Percentiles rank a stretch among this genome's conserved stretches.
phyloP scores from a whole-genome alignment of 768 basidiomycete genomes.

The Ramaria rubella region DNA sequence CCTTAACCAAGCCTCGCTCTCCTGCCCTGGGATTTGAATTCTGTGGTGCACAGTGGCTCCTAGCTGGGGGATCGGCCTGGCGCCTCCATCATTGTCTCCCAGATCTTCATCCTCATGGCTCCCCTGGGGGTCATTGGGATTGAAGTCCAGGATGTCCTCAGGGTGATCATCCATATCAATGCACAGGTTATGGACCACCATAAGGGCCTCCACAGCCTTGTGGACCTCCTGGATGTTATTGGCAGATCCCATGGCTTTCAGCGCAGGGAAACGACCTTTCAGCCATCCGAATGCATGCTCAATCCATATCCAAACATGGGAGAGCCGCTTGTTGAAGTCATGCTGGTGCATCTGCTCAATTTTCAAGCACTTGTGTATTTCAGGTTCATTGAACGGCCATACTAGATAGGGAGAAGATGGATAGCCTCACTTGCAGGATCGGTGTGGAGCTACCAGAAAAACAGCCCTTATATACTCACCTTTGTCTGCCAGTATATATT shows the following conservation, averaged over 20 bases:
- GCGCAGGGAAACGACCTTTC: not conserved
- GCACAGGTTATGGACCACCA: not conserved
- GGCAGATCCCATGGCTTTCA: not conserved
- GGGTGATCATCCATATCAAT: not conserved
- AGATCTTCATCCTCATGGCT: not conserved
- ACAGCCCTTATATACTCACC: not conserved
- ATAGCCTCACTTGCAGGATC: not conserved
- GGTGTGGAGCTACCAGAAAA: too few species aligned
- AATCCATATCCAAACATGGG: not conserved
- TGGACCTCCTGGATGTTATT: not conserved
- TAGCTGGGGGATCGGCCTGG: too few species aligned
- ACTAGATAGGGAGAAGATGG: not conserved
- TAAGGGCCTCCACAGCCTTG: not conserved
- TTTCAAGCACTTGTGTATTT: not conserved
- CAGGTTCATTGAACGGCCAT: not conserved
- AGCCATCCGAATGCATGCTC: conserved; percentile 1
- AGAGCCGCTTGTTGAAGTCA: not conserved
- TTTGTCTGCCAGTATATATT: conserved; percentile 18
- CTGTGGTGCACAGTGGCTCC: not conserved
- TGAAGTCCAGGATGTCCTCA: not conserved
- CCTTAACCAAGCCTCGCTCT: not conserved
- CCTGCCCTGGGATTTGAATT: not conserved
- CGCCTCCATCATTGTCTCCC: too few species aligned
- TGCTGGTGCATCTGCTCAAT: not conserved
- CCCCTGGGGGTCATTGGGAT: not conserved